A percentile compares a stretch with the other conserved stretches of the same genome.
Evolutionary conservation across 768 basidiomycete genomes (phyloP).

Genomic region (Suillus spraguei): DNA sequence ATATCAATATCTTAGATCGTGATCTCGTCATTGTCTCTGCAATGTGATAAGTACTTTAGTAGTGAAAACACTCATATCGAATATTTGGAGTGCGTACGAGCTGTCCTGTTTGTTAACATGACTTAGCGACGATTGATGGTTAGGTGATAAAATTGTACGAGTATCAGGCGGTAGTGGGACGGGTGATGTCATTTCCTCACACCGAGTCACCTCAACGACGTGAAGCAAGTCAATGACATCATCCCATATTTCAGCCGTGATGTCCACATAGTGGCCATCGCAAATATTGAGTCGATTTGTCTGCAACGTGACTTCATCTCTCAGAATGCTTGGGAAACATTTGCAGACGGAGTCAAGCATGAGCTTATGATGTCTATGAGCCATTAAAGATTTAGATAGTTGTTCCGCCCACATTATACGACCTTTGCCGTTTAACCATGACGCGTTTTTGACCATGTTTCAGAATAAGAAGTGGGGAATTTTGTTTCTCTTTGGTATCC

Average conservation of each 20-base stretch:
- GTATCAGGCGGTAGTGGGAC: no score
- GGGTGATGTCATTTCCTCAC: no score
- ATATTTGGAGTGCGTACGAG: background rate
- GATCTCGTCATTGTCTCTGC: background rate
- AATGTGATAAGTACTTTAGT: background rate
- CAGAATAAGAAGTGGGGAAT: no score
- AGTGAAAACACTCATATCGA: background rate
- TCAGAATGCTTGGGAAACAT: conserved; percentile 5
- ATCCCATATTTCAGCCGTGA: background rate
- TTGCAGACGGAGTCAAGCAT: background rate
- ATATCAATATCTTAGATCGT: background rate
- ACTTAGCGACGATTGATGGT: background rate
- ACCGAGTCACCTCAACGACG: no score
- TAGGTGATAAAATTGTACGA: no score
- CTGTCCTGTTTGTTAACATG: background rate
- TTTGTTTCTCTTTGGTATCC: no score
- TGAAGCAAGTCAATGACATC: no score
- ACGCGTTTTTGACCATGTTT: no score
- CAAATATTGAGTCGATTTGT: conserved; percentile 3
- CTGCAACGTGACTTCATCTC: background rate
- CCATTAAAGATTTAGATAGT: background rate
- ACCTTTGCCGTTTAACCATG: no score
- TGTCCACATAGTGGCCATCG: background rate
- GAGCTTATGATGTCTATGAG: background rate
- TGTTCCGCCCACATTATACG: no score